phyloP scores from a whole-genome alignment of 2,329 filamentous ascomycete species.

The Monilinia polystroma region DNA sequence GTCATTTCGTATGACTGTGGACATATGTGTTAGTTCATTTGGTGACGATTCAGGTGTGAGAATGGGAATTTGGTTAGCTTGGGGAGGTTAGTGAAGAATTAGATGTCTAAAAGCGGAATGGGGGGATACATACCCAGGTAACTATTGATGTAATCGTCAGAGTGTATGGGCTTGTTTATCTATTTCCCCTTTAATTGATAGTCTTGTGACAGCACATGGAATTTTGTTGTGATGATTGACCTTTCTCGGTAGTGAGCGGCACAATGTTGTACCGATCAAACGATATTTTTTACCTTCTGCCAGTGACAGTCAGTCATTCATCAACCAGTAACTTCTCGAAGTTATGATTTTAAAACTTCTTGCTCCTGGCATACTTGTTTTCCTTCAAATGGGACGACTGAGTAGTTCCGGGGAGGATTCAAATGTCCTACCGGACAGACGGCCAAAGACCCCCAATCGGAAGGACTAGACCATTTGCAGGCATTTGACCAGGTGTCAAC shows the following conservation, averaged over 20 bases:
- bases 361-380: neutral
- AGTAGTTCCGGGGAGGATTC: neutral
- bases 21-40: too few relatives aligned
- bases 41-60: too few relatives aligned
- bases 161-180: neutral
- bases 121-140: too few relatives aligned
- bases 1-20: too few relatives aligned
- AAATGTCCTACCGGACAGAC: neutral
- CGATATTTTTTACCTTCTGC: too few relatives aligned
- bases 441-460: neutral
- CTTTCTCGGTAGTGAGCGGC: neutral
- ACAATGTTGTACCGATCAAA: neutral
- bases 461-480: neutral
- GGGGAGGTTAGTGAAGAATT: too few relatives aligned
- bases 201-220: too few relatives aligned
- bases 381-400: neutral
- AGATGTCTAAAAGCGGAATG: too few relatives aligned
- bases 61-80: too few relatives aligned
- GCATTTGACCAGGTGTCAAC: neutral
- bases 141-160: too few relatives aligned
- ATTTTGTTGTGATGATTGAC: too few relatives aligned
- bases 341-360: neutral
- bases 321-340: constrained; percentile 1
- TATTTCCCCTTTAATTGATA: neutral
- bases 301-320: too few relatives aligned